phyloP scores from a whole-genome alignment of 805 yeast species.

The Candida suzukii region DNA sequence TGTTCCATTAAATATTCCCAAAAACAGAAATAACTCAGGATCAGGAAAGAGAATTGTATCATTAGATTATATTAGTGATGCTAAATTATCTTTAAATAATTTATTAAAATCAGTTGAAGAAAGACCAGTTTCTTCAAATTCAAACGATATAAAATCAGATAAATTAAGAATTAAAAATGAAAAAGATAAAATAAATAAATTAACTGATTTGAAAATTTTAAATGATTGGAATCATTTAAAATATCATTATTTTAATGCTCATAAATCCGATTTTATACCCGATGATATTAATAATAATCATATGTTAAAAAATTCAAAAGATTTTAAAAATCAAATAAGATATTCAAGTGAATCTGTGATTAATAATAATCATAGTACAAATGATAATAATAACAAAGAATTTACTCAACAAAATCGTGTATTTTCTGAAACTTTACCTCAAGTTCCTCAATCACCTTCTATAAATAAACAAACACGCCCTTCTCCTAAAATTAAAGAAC shows the following conservation, averaged over 20 bases:
- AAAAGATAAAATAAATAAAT: not conserved
- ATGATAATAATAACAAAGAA: too few species aligned
- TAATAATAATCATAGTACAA: too few species aligned
- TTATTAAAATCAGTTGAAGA: not conserved
- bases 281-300: not conserved
- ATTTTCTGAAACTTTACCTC: not conserved
- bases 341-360: not conserved
- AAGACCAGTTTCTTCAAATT: not conserved
- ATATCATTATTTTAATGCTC: not conserved
- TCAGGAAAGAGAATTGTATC: not conserved
- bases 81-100: not conserved
- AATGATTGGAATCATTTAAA: not conserved
- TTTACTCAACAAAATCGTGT: not conserved
- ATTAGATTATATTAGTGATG: not conserved
- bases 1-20: too few species aligned
- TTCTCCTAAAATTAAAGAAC: too few species aligned
- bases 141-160: not conserved
- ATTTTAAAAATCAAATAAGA: not conserved
- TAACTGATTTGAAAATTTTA: not conserved
- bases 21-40: not conserved
- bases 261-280: not conserved
- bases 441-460: too few species aligned
- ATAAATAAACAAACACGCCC: too few species aligned
- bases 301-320: not conserved
- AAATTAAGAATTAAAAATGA: not conserved